These are phyloP conservation scores for Acer saccharum DNA, from an alignment of 345 rosid species.

Conservation along the genomic window DNA sequence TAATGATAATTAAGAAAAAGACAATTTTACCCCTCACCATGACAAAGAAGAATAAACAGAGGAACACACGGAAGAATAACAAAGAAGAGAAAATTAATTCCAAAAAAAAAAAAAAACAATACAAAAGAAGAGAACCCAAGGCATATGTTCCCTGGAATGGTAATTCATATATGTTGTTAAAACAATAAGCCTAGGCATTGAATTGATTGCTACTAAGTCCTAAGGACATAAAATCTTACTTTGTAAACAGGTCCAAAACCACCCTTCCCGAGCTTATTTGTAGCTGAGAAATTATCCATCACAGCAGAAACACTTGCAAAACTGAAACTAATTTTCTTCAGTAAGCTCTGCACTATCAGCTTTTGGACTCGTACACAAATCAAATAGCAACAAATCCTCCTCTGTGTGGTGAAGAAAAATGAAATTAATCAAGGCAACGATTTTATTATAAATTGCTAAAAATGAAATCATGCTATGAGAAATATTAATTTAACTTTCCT, in stretches of 20 bases:
- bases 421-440: neutral
- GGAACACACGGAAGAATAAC: no score
- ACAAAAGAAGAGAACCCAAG: no score
- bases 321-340: conserved; percentile 22
- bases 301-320: conserved; percentile 44
- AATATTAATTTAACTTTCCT: neutral
- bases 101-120: no score
- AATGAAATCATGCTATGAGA: neutral
- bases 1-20: no score
- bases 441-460: neutral
- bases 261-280: conserved; percentile 52
- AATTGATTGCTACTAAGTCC: neutral
- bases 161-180: no score
- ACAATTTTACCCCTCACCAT: no score
- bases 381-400: conserved; percentile 20
- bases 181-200: neutral
- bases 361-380: neutral
- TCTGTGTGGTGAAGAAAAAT: neutral
- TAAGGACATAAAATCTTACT: conserved; percentile 16
- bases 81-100: no score
- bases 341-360: conserved; percentile 2
- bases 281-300: conserved; percentile 37
- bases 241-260: conserved; percentile 57
- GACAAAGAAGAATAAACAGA: no score
- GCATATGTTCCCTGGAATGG: no score